These are phyloP conservation scores for Colletotrichum incanum DNA, from an alignment of 2,329 filamentous ascomycete genomes.

Conservation along the genomic window DNA sequence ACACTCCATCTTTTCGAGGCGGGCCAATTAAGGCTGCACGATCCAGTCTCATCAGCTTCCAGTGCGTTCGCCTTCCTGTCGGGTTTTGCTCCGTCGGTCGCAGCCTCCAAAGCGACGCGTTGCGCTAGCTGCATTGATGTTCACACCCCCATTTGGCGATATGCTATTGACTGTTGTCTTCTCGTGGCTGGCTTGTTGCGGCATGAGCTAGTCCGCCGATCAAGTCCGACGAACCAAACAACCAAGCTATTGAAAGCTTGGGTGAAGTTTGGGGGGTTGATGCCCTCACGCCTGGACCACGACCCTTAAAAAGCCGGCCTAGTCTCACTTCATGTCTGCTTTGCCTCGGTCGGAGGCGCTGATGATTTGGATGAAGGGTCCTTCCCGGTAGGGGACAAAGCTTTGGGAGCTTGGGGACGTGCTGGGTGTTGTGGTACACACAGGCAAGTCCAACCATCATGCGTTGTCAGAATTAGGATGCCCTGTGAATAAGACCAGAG, in stretches of 20 bases:
- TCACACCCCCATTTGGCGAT: background rate
- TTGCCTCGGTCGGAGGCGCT: background rate
- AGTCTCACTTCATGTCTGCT: background rate
- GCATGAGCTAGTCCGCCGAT: background rate
- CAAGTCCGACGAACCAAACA: background rate
- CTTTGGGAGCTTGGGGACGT: slow-evolving; percentile 32
- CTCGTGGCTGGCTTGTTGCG: background rate
- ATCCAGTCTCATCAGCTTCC: slow-evolving; percentile 27
- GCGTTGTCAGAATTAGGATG: background rate
- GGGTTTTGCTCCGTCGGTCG: slow-evolving; percentile 9
- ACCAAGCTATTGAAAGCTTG: background rate
- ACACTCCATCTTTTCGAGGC: slow-evolving; percentile 3
- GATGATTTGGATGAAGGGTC: slow-evolving; percentile 23
- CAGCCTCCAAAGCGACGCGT: slow-evolving; percentile 24
- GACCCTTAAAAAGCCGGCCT: background rate
- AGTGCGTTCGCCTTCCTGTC: slow-evolving; percentile 28
- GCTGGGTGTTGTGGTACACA: background rate
- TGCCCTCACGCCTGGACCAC: background rate
- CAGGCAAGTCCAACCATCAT: slow-evolving; percentile 10
- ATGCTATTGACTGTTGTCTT: background rate
- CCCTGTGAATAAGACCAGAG: too few species aligned
- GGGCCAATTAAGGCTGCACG: slow-evolving; percentile 23
- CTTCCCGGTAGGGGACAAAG: slow-evolving; percentile 29
- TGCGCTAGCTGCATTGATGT: slow-evolving; percentile 12
- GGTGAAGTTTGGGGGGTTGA: background rate